These are phyloP conservation scores for Candida dubliniensis DNA, from an alignment of 1,139 yeast genomes.

Conservation along the genomic window DNA sequence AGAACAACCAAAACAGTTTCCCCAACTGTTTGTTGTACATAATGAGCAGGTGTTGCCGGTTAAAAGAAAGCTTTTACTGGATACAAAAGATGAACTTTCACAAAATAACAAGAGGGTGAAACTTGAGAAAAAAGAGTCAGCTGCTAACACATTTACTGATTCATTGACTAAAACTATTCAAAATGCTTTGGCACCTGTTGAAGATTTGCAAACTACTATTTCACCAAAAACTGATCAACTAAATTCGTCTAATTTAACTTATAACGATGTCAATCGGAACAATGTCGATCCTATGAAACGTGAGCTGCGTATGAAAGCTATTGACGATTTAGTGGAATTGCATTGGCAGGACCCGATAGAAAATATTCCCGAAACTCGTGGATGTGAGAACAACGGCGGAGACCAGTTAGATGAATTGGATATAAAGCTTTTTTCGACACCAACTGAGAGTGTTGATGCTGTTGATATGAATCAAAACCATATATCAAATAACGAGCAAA, in stretches of 20 bases:
- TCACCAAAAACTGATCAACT: constrained; percentile 22
- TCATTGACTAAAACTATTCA: constrained; percentile 9
- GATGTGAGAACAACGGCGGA: constrained; percentile 18
- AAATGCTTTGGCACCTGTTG: constrained; percentile 3
- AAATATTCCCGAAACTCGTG: constrained; percentile 6
- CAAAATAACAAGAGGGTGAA: neutral
- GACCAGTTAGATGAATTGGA: constrained; percentile 24
- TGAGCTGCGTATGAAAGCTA: neutral
- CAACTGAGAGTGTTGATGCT: constrained; percentile 14
- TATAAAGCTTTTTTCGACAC: constrained; percentile 24
- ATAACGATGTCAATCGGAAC: constrained; percentile 17
- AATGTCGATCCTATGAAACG: constrained; percentile 37
- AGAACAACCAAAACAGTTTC: constrained; percentile 3
- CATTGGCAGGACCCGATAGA: constrained; percentile 15
- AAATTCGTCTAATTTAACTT: constrained; percentile 22
- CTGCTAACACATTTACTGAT: constrained; percentile 14
- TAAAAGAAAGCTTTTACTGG: constrained; percentile 1
- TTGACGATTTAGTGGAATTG: constrained; percentile 10
- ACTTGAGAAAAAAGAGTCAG: neutral
- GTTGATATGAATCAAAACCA: constrained; percentile 16
- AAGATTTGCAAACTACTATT: constrained; percentile 18
- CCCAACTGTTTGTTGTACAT: neutral
- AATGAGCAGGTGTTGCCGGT: constrained; percentile 1
- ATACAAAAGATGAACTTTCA: constrained; percentile 3
- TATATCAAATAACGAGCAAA: constrained; percentile 5